A percentile compares a stretch with the other conserved stretches of the same genome.
Conservation (phyloP, 345 rosid species). For the Pugionium dolabratum region DNA sequence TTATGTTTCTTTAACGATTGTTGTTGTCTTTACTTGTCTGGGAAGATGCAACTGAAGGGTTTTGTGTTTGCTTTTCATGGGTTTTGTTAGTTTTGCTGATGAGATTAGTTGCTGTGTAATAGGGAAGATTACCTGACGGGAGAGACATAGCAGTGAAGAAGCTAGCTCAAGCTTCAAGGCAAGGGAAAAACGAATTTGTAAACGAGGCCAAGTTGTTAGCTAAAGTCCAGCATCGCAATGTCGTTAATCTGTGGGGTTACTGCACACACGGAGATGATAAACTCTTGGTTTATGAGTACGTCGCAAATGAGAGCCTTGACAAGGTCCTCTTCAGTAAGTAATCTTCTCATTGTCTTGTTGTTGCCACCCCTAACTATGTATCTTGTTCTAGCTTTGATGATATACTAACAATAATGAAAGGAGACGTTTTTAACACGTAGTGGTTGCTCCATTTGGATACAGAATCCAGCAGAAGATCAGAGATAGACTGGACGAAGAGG, state of each 20-base stretch:
- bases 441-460: slow-evolving; percentile 34
- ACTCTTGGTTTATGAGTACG: slow-evolving; percentile 89
- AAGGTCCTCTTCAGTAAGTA: slow-evolving; percentile 90
- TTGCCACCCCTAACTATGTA: not conserved
- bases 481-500: slow-evolving; percentile 83
- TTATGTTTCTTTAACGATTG: not conserved
- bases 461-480: slow-evolving; percentile 54
- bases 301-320: slow-evolving; percentile 85
- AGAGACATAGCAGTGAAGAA: slow-evolving; percentile 98
- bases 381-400: too few relatives aligned
- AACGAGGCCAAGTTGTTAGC: slow-evolving; percentile 90
- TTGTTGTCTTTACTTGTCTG: not conserved
- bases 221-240: slow-evolving; percentile 92
- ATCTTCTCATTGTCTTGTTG: not conserved
- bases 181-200: slow-evolving; percentile 81
- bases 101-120: slow-evolving; percentile 25
- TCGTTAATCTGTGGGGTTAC: slow-evolving; percentile 87
- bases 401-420: not conserved
- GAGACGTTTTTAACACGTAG: not conserved
- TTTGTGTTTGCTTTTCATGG: not conserved
- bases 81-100: slow-evolving; percentile 15
- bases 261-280: slow-evolving; percentile 80
- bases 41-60: not conserved
- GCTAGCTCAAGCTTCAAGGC: slow-evolving; percentile 69
- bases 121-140: slow-evolving; percentile 89